These are phyloP conservation scores for Cordyceps fumosorosea DNA, from an alignment of 2,329 filamentous ascomycete genomes.

Conservation along the genomic window DNA sequence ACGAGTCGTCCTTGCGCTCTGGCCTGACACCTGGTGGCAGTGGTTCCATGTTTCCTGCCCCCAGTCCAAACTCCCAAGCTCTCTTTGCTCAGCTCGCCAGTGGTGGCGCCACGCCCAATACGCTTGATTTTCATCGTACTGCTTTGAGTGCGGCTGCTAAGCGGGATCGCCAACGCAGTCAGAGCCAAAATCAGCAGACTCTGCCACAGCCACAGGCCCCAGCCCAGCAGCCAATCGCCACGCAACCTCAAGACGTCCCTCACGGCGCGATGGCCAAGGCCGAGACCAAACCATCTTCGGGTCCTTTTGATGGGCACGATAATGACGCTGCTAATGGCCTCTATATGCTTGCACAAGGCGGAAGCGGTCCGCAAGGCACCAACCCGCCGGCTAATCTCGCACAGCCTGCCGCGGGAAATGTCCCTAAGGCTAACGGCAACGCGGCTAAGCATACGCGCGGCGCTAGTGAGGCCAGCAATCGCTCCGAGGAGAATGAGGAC, in stretches of 20 bases:
- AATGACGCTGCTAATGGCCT: slow-evolving; percentile 94
- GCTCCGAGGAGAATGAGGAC: slow-evolving; percentile 67
- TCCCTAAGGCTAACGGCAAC: slow-evolving; percentile 38
- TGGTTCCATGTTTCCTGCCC: slow-evolving; percentile 93
- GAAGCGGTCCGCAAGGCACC: slow-evolving; percentile 47
- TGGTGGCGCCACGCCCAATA: slow-evolving; percentile 80
- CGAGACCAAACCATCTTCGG: slow-evolving; percentile 46
- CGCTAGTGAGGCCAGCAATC: slow-evolving; percentile 62
- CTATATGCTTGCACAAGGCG: slow-evolving; percentile 80
- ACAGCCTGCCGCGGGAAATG: slow-evolving; percentile 35
- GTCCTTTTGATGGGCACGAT: slow-evolving; percentile 80
- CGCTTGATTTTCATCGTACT: slow-evolving; percentile 90
- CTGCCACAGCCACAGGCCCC: slow-evolving; percentile 12
- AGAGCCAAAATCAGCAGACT: slow-evolving; percentile 29
- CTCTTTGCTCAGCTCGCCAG: slow-evolving; percentile 73
- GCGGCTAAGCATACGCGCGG: slow-evolving; percentile 43
- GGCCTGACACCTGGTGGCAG: slow-evolving; percentile 91
- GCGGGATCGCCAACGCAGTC: slow-evolving; percentile 34
- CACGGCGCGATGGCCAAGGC: slow-evolving; percentile 38
- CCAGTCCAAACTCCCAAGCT: slow-evolving; percentile 79
- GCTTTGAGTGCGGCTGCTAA: slow-evolving; percentile 74
- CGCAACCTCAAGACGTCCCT: slow-evolving; percentile 48
- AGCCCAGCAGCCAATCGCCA: slow-evolving; percentile 27
- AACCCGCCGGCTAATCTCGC: slow-evolving; percentile 38
- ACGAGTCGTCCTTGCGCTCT: slow-evolving; percentile 88